Conservation (phyloP, 495 filamentous ascomycete species). For the Penicillium fimorum region DNA sequence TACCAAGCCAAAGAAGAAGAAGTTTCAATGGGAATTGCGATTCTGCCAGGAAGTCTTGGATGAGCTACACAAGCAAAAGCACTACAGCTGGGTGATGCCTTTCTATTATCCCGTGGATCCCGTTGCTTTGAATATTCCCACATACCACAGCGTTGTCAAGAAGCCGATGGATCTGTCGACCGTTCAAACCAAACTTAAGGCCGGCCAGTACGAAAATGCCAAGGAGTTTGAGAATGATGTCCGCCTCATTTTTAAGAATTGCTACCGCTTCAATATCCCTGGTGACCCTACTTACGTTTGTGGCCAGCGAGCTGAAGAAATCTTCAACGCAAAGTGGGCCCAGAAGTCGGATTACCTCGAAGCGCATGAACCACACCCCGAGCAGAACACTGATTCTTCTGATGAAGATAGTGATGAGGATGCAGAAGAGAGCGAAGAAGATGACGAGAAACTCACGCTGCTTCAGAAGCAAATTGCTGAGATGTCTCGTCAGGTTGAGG, state of each 20-base stretch:
- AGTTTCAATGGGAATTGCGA: constrained; percentile 79
- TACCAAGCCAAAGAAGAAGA: constrained; percentile 87
- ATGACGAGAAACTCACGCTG: constrained; percentile 62
- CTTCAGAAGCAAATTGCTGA: constrained; percentile 66
- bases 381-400: constrained; percentile 52
- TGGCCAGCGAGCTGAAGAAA: constrained; percentile 65
- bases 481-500: constrained; percentile 55
- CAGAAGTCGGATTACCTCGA: constrained; percentile 76
- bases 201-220: constrained; percentile 76
- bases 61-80: constrained; percentile 74
- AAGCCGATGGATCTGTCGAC: constrained; percentile 93
- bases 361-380: constrained; percentile 63
- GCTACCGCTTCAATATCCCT: constrained; percentile 83
- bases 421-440: constrained; percentile 64
- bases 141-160: constrained; percentile 90
- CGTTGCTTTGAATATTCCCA: constrained; percentile 88
- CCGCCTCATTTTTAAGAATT: constrained; percentile 81
- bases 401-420: constrained; percentile 67
- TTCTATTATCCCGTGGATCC: constrained; percentile 88
- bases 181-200: constrained; percentile 68
- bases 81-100: constrained; percentile 59
- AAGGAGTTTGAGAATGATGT: constrained; percentile 87
- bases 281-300: constrained; percentile 69
- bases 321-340: constrained; percentile 71
- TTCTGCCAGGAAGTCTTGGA: constrained; percentile 83